Conservation (phyloP, 805 yeast species). For the Wickerhamiella hasegawae region DNA sequence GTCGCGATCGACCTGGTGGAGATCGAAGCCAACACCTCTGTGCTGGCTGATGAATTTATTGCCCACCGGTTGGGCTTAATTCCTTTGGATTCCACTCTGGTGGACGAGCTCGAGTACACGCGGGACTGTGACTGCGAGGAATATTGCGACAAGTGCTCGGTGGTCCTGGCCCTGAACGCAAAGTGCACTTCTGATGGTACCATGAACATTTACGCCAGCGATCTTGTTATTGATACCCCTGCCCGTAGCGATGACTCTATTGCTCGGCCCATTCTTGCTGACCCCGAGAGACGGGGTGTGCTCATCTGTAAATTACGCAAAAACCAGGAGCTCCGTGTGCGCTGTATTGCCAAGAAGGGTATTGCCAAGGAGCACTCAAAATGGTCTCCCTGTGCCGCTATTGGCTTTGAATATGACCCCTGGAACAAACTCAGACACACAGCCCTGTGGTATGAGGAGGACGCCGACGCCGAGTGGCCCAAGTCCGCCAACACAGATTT, state of each 20-base stretch:
- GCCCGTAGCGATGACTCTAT: conserved; percentile 28
- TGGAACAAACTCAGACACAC: conserved; percentile 96
- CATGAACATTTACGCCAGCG: conserved; percentile 80
- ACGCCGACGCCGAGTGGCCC: conserved; percentile 89
- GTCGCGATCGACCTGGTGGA: conserved; percentile 95
- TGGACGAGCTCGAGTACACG: conserved; percentile 70
- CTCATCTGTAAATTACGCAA: conserved; percentile 78
- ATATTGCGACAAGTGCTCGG: conserved; percentile 91
- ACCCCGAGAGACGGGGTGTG: conserved; percentile 67
- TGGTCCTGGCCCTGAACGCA: conserved; percentile 73
- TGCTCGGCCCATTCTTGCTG: conserved; percentile 79
- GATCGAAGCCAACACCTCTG: conserved; percentile 82
- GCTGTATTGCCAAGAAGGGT: conserved; percentile 95
- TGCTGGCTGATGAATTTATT: conserved; percentile 90
- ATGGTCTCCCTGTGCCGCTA: conserved; percentile 94
- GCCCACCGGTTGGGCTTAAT: conserved; percentile 88
- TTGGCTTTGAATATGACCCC: conserved; percentile 97
- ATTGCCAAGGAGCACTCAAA: conserved; percentile 96
- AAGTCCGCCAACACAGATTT: conserved; percentile 72
- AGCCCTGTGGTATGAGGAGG: conserved; percentile 90
- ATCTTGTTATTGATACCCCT: conserved; percentile 35
- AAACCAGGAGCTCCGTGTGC: conserved; percentile 77
- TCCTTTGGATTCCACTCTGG: conserved; percentile 73
- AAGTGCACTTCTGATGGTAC: conserved; percentile 76
- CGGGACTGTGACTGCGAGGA: conserved; percentile 97